Base-by-base conservation (phyloP, 2,329 filamentous ascomycete species). In the Talaromyces sp. region DNA sequence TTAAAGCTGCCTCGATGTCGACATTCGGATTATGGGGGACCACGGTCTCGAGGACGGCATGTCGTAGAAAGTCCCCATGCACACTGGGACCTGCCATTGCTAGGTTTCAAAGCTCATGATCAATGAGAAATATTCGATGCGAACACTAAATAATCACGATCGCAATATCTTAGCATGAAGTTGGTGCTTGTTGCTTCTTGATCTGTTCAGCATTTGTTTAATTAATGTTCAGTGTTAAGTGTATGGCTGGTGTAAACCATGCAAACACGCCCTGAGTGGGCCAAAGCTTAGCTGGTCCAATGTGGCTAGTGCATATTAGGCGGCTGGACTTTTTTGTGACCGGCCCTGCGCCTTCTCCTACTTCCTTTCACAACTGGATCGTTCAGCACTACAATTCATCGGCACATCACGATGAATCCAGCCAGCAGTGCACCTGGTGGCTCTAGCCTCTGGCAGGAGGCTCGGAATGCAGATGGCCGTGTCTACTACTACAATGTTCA, bases 401-500 rank as follows among this genome's bases (percentile, higher is more conserved):
- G 39, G 8, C 31, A 37, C 37, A 41, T 67, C 56, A 35, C 41
- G 5, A 78, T 76, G 73, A 75, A 77, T 70, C 67, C 75, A 67
- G 90, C 90, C 87, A 90, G 86, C 76, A 86, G 84, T 71, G 81
- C 84, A 74, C 81, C 75, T 59, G 75, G 69, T n/a, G 69, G 83
- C 68, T 82, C 84, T 61, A 78, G 83, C 64, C 75, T 86, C 50
- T 97, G 93, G 93, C 89, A 91, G 77, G 91, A 95, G 77, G 89
- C 91, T 70, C 89, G 88, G 71, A 91, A 90, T 70, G 81, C 88
- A 2, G 93, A 97, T 73, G 94, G 93, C 69, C 88, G 91, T 70
- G 84, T 88, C 56, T 99, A 99, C 78, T 99, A 96, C 78, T 96
- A 93, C 83, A 96, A 99, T 76, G 81, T 88, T 13, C 80, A 87